Percentiles rank a stretch among this genome's conserved stretches.
These are phyloP conservation scores for Pseudogymnoascus destructans DNA, from an alignment of 2,329 filamentous ascomycete genomes.

Conservation along the genomic window DNA sequence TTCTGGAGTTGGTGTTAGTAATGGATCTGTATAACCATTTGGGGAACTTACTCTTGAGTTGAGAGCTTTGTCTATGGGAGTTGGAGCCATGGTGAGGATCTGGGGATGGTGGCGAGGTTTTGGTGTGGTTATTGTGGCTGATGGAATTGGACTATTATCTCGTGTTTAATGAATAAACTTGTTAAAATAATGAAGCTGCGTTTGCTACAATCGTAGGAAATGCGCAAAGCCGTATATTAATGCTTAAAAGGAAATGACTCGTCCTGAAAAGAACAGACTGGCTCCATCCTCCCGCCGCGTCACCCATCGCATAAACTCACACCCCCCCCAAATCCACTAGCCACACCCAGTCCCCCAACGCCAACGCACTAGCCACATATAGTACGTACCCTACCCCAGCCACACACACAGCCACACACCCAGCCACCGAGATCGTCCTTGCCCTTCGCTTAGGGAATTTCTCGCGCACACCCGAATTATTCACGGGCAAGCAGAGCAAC, in stretches of 20 bases:
- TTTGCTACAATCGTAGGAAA: background rate
- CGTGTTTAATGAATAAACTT: background rate
- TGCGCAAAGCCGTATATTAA: background rate
- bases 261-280: slow-evolving; percentile 6
- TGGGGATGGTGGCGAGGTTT: slow-evolving; percentile 2
- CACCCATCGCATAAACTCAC: background rate
- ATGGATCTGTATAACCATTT: background rate
- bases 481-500: slow-evolving; percentile 8
- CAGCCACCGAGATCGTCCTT: slow-evolving; percentile 3
- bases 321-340: background rate
- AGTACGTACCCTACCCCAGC: slow-evolving; percentile 4
- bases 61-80: slow-evolving; percentile 53
- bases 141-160: background rate
- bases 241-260: background rate
- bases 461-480: slow-evolving; percentile 9
- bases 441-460: slow-evolving; percentile 12
- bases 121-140: background rate
- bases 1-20: slow-evolving; percentile 36
- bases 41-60: slow-evolving; percentile 48
- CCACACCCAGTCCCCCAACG: background rate
- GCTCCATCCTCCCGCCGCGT: slow-evolving; percentile 3
- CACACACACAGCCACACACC: slow-evolving; percentile 4
- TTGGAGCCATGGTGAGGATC: slow-evolving; percentile 38
- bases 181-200: background rate
- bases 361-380: background rate